Evolutionary conservation across 768 basidiomycete species (phyloP), one percentile per base, ranked within the genome.

Genomic region (Russula dissimulans): DNA sequence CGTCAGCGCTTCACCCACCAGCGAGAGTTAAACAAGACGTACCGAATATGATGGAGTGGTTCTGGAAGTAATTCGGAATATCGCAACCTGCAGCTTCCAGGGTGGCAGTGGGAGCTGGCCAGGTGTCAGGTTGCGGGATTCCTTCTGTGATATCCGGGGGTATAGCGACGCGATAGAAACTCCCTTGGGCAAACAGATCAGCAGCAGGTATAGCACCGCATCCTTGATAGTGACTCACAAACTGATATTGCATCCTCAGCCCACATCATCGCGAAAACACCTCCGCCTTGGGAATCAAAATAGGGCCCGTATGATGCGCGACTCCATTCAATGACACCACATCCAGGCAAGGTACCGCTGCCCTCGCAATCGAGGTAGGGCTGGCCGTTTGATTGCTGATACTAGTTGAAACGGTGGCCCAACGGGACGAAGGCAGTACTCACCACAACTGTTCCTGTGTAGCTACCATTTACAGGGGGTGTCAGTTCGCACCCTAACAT

Each of bases 251-350:
- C 83, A 61, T 76, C 78, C 60, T 83, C 80, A 67, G 92, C 88
- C 92, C 92, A 94, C 66, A 87, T 86, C 88, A 91, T 91, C 1
- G 84, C 90, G 69, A 90, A 93, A 3, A 91, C 84, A 3, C 92
- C 92, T 5, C 92, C 92, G 10, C 86, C 82, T 67, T 82, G 83
- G 0, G 79, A 78, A 62, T 93, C 91, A 69, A 93, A 93, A 54
- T 79, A 81, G 41, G 86, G 84, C 0, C 92, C 92, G 71, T 89
- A 94, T 0, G 91, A 94, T 2, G 87, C 85, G 22, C 79, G 77
- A 67, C 89, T 92, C 82, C 83, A 84, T 68, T 93, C 90, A 0
- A 78, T 81, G 63, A 92, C 76, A 41, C 85, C 85, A 65, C 92
- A 93, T 7, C 92, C 91, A 46, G 84, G 77, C 32, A 77, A 69